Percentiles rank a stretch among this genome's conserved stretches.
Evolutionary conservation across 2,329 filamentous ascomycete species (phyloP).

Genomic region (Talaromyces rugulosus): DNA sequence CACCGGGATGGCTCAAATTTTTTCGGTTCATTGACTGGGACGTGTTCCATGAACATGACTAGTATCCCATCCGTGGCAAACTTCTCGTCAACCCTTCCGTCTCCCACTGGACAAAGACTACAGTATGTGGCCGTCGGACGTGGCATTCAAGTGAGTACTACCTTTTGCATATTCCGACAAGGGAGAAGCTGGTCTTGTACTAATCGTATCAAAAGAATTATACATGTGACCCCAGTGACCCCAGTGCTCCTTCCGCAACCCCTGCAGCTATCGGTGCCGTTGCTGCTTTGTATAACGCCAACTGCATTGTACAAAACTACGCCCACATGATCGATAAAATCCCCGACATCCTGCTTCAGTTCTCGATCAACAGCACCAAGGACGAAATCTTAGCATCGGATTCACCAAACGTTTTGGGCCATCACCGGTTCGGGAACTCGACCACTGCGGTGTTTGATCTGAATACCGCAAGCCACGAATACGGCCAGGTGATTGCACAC

Average conservation of each 20-base stretch:
- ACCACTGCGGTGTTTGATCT: conserved; percentile 6
- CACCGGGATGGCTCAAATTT: background rate
- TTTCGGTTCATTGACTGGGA: background rate
- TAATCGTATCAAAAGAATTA: conserved; percentile 2
- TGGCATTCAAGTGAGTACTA: background rate
- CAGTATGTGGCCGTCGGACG: conserved; percentile 1
- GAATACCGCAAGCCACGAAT: background rate
- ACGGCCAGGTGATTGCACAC: conserved; percentile 1
- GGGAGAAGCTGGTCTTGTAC: background rate
- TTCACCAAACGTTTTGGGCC: background rate
- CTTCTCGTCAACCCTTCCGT: background rate
- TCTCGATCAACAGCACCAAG: background rate
- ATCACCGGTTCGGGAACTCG: conserved; percentile 1
- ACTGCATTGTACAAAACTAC: background rate
- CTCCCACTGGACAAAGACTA: background rate
- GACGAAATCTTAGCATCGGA: background rate
- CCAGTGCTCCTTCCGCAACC: background rate
- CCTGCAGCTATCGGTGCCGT: background rate
- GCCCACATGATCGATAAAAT: background rate
- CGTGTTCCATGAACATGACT: background rate
- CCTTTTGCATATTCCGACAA: background rate
- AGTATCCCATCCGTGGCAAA: background rate
- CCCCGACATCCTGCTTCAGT: conserved; percentile 2
- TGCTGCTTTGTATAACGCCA: conserved; percentile 3
- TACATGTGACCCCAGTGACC: background rate